A percentile compares a stretch with the other conserved stretches of the same genome.
phyloP scores from a whole-genome alignment of 805 yeast genomes.

The Geotrichum ghanense region DNA sequence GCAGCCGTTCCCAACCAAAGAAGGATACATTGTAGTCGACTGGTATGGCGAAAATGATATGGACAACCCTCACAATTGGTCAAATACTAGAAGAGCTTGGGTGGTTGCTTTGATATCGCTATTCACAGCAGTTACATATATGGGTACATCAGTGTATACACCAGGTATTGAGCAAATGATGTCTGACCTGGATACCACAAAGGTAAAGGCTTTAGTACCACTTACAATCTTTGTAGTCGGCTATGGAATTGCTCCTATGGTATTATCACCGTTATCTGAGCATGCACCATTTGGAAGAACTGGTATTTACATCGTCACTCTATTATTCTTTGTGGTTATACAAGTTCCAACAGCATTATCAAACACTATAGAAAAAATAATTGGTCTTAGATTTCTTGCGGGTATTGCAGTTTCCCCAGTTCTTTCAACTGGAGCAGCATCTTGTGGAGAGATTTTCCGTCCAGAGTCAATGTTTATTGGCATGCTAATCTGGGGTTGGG shows the following conservation, averaged over 20 bases:
- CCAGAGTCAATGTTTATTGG: constrained; percentile 33
- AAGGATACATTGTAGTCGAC: constrained; percentile 6
- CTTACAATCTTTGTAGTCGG: constrained; percentile 47
- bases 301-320: constrained; percentile 36
- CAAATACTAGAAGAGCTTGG: constrained; percentile 28
- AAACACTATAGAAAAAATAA: constrained; percentile 31
- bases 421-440: constrained; percentile 42
- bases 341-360: constrained; percentile 29
- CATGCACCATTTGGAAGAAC: constrained; percentile 42
- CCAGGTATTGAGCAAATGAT: constrained; percentile 38
- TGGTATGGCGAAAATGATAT: constrained; percentile 44
- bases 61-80: constrained; percentile 58
- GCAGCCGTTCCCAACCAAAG: not conserved
- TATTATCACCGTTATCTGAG: constrained; percentile 50
- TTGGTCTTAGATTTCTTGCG: constrained; percentile 34
- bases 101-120: constrained; percentile 41
- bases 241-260: constrained; percentile 49
- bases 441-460: constrained; percentile 33
- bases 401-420: constrained; percentile 41
- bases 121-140: constrained; percentile 52
- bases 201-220: constrained; percentile 38
- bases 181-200: constrained; percentile 34
- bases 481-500: constrained; percentile 36
- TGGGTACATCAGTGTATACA: constrained; percentile 45
- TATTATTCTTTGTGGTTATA: constrained; percentile 37